phyloP scores from a whole-genome alignment of 805 yeast species.

The Metschnikowia bowlesiae region DNA sequence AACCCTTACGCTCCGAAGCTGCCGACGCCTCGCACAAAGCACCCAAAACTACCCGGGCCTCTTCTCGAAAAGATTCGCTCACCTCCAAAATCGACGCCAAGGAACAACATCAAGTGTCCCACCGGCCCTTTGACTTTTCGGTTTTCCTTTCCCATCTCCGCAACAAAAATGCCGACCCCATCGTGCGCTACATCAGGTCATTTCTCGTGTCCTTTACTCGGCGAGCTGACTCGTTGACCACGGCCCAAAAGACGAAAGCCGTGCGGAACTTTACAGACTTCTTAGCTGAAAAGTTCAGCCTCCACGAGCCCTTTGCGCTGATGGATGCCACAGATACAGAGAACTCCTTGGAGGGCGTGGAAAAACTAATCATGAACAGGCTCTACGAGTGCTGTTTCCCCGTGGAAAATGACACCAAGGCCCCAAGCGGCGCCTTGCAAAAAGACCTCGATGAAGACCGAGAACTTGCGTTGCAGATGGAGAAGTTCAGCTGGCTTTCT shows the following conservation, averaged over 20 bases:
- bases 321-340: constrained; percentile 54
- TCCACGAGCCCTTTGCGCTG: constrained; percentile 68
- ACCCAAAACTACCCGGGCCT: constrained; percentile 2
- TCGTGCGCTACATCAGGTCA: constrained; percentile 79
- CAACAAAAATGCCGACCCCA: constrained; percentile 77
- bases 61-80: constrained; percentile 12
- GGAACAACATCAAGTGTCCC: constrained; percentile 40
- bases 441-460: constrained; percentile 63
- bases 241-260: constrained; percentile 73
- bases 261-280: constrained; percentile 73
- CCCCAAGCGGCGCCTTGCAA: constrained; percentile 7
- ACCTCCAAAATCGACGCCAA: constrained; percentile 22
- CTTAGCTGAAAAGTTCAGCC: constrained; percentile 56
- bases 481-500: constrained; percentile 66
- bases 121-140: constrained; percentile 74
- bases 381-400: constrained; percentile 75
- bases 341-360: constrained; percentile 86
- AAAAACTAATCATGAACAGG: constrained; percentile 86
- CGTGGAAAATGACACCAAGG: constrained; percentile 52
- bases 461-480: constrained; percentile 46
- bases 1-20: too few relatives aligned
- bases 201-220: constrained; percentile 74
- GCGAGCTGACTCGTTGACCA: constrained; percentile 55
- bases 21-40: background rate
- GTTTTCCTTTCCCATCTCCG: constrained; percentile 67